These are phyloP conservation scores for Pyrenochaeta sp. DNA, from an alignment of 2,329 filamentous ascomycete genomes.

Conservation along the genomic window DNA sequence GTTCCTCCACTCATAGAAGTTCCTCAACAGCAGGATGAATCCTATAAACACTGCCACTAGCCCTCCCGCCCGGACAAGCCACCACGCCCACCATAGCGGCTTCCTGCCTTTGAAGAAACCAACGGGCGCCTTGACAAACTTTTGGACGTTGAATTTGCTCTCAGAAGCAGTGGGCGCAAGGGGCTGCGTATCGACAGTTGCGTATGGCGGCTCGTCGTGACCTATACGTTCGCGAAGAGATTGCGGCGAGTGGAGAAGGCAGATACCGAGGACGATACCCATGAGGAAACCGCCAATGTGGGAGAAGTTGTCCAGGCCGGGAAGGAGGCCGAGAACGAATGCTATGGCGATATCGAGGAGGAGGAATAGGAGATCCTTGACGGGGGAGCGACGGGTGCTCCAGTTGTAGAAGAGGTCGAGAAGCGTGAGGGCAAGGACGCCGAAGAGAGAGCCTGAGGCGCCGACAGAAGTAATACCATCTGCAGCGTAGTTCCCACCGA, in stretches of 20 bases:
- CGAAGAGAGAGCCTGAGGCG: slow-evolving; percentile 89
- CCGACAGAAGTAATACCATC: slow-evolving; percentile 82
- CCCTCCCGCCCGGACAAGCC: slow-evolving; percentile 81
- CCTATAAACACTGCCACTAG: slow-evolving; percentile 82
- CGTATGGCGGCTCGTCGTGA: slow-evolving; percentile 73
- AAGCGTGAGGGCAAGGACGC: slow-evolving; percentile 85
- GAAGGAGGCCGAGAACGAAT: slow-evolving; percentile 89
- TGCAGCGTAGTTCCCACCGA: slow-evolving; percentile 92
- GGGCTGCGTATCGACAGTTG: slow-evolving; percentile 62
- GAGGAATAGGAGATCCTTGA: slow-evolving; percentile 88
- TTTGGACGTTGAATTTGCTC: slow-evolving; percentile 38
- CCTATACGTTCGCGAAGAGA: slow-evolving; percentile 78
- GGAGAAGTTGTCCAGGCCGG: slow-evolving; percentile 94
- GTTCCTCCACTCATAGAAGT: slow-evolving; percentile 84
- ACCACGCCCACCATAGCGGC: slow-evolving; percentile 97
- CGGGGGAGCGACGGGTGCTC: slow-evolving; percentile 77
- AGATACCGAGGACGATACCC: slow-evolving; percentile 86
- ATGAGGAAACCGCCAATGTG: slow-evolving; percentile 97
- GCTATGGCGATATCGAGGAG: slow-evolving; percentile 85
- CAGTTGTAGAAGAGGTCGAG: slow-evolving; percentile 94
- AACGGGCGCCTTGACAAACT: slow-evolving; percentile 60
- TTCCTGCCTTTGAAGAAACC: slow-evolving; percentile 93
- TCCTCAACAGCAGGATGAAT: slow-evolving; percentile 86
- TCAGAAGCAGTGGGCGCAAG: slow-evolving; percentile 24
- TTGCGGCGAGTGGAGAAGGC: slow-evolving; percentile 87